Evolutionary conservation across 768 basidiomycete genomes (phyloP).

Genomic region (Phlegmacium glaucopus): DNA sequence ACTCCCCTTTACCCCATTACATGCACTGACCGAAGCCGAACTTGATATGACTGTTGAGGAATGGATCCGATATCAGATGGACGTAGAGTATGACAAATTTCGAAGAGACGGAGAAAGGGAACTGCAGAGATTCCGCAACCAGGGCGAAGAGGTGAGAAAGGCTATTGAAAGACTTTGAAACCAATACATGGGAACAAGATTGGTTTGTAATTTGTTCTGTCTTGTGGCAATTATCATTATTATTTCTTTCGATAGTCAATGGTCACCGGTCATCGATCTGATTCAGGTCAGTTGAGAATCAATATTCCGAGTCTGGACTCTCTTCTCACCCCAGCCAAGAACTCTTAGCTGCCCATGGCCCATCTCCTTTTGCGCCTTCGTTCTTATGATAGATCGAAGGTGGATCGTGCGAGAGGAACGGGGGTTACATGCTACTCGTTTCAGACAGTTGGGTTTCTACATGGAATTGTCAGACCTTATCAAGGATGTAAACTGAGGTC

Average conservation of each 20-base stretch:
- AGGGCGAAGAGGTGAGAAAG: constrained; percentile 38
- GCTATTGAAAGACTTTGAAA: constrained; percentile 33
- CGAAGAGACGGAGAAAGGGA: constrained; percentile 43
- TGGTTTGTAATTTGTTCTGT: not conserved
- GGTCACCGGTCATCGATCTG: too few relatives aligned
- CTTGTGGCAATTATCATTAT: not conserved
- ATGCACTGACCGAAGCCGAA: constrained; percentile 59
- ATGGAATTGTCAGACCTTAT: too few relatives aligned
- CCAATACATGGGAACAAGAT: not conserved
- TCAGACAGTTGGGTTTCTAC: too few relatives aligned
- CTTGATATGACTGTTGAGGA: constrained; percentile 80
- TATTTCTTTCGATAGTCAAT: too few relatives aligned
- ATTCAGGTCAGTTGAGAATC: too few relatives aligned
- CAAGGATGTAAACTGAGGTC: too few relatives aligned
- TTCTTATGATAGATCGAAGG: not conserved
- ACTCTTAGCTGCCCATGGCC: too few relatives aligned
- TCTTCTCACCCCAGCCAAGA: not conserved
- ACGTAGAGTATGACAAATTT: constrained; percentile 57
- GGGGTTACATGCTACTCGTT: not conserved
- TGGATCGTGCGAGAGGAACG: not conserved
- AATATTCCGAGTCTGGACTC: not conserved
- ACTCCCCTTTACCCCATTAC: constrained; percentile 41
- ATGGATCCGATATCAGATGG: constrained; percentile 77
- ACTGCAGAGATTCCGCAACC: constrained; percentile 36
- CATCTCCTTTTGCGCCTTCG: too few relatives aligned